These are phyloP conservation scores for Pseudopithomyces maydicus DNA, from an alignment of 2,329 filamentous ascomycete genomes.

Conservation along the genomic window DNA sequence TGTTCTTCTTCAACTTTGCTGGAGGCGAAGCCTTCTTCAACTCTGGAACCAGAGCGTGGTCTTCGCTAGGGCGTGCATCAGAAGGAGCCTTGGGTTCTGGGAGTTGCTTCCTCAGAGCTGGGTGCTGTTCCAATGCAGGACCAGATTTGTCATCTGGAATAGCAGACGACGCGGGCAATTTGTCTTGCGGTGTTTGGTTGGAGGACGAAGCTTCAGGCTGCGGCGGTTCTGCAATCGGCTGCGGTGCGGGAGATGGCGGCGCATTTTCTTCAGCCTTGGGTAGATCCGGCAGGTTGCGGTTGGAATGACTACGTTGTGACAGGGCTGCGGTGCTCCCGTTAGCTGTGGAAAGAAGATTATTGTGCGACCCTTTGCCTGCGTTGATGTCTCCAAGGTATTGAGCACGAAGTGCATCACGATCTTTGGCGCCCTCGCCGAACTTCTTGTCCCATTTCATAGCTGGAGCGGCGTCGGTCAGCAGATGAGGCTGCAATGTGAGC, in stretches of 20 bases:
- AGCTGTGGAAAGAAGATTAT: constrained; percentile 45
- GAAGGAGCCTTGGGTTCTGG: constrained; percentile 34
- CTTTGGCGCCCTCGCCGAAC: constrained; percentile 90
- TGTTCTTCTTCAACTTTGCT: constrained; percentile 48
- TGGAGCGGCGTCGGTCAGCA: constrained; percentile 84
- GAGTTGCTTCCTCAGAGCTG: constrained; percentile 45
- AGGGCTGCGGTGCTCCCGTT: constrained; percentile 38
- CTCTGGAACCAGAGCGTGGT: constrained; percentile 19
- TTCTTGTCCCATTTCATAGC: constrained; percentile 97
- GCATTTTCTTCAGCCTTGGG: constrained; percentile 38
- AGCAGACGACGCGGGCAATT: constrained; percentile 13
- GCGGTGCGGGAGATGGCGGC: constrained; percentile 36
- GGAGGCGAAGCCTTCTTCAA: constrained; percentile 35
- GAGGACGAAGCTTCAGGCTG: constrained; percentile 36
- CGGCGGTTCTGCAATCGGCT: constrained; percentile 13
- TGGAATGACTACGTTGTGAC: constrained; percentile 30
- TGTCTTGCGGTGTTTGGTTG: constrained; percentile 41
- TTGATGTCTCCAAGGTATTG: constrained; percentile 79
- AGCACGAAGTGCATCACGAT: constrained; percentile 81
- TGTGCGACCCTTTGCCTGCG: constrained; percentile 70
- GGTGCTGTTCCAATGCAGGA: constrained; percentile 44
- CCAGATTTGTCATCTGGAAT: constrained; percentile 35
- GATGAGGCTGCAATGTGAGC: constrained; percentile 82
- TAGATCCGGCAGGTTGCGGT: constrained; percentile 50
- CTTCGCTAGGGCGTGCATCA: constrained; percentile 25